Evolutionary conservation across 2,329 filamentous ascomycete species (phyloP), one percentile per base, ranked within the genome.

Genomic region (Fusarium sp.): DNA sequence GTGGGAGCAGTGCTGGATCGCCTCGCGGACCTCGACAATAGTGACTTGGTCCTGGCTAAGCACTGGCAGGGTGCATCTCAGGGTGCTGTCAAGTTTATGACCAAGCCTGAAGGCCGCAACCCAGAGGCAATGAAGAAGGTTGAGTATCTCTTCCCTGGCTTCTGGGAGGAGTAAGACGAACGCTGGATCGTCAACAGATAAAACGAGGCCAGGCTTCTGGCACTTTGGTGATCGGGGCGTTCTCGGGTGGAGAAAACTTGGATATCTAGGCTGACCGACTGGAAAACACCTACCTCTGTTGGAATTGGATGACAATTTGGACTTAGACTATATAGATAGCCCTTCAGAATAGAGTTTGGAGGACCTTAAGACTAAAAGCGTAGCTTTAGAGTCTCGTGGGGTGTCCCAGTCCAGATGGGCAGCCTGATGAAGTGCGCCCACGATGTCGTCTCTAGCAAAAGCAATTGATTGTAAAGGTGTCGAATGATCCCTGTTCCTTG

Each of bases 1-100:
- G 91, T 99, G 36, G 93, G 90, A 37, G 94, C 93, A 34, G 94
- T 98, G 46, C 85, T 99, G 59, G 94, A 98, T 80, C 91, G 94
- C 81, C 86, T 98, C 74, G 90, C 89, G 75, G 91, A 92, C 78
- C 87, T 93, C 64, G 92, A 95, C 78, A 89, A 97, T 81, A 84
- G 81, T 58, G 91, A 95, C 62, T 81, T 96, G 60, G 90, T 98
- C 41, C 83, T 87, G 65, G 96, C 92, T 27, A 95, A 92, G 86
- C 94, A 97, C 81, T 89, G 94, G 78, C 91, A 90, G 76, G 94
- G 93, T 13, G 87, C 88, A 37, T 90, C 91, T 65, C 92, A 91
- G 78, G 94, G 93, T 68, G 94, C 93, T 41, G 89, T 97, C 70
- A 88, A 89, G 77, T 91, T 90, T 76, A 97, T 95, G 84, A 98